These are phyloP conservation scores for Volvariella surrecta DNA, from an alignment of 1,284 basidiomycete genomes.

Conservation along the genomic window DNA sequence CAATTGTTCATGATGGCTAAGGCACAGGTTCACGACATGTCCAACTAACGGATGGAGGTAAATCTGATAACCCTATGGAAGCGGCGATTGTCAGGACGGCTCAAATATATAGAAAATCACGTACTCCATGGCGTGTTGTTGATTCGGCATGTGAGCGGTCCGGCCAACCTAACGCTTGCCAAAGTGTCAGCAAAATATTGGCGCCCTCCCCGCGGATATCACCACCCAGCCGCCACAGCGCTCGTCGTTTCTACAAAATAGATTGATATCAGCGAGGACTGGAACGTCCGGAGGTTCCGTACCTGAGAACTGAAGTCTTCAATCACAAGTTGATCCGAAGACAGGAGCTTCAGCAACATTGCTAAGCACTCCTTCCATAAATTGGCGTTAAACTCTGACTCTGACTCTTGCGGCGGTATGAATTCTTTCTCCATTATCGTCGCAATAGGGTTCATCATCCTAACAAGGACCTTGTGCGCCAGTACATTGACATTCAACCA, in stretches of 20 bases:
- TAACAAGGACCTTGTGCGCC: slow-evolving; percentile 82
- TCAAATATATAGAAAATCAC: slow-evolving; percentile 15
- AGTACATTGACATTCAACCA: slow-evolving; percentile 94
- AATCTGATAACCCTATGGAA: slow-evolving; percentile 68
- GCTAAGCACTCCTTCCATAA: slow-evolving; percentile 82
- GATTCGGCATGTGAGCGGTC: slow-evolving; percentile 46
- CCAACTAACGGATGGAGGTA: slow-evolving; percentile 84
- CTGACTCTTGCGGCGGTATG: slow-evolving; percentile 61
- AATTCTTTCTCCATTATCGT: slow-evolving; percentile 75
- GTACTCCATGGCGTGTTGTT: slow-evolving; percentile 52
- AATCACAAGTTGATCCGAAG: slow-evolving; percentile 87
- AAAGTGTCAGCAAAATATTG: slow-evolving; percentile 73
- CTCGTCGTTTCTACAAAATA: slow-evolving; percentile 71
- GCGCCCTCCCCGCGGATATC: slow-evolving; percentile 93
- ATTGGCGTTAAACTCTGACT: slow-evolving; percentile 63
- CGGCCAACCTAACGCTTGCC: slow-evolving; percentile 83
- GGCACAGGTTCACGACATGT: slow-evolving; percentile 85
- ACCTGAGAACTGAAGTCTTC: slow-evolving; percentile 93
- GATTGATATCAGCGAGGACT: slow-evolving; percentile 8
- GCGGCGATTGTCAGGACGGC: slow-evolving; percentile 1
- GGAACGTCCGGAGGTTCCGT: slow-evolving; percentile 12
- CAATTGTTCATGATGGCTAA: slow-evolving; percentile 91
- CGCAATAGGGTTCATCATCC: slow-evolving; percentile 81
- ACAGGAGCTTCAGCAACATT: slow-evolving; percentile 79
- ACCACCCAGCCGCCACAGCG: slow-evolving; percentile 92